Conservation (phyloP, 495 filamentous ascomycete species). For the Aspergillus kassunensis region DNA sequence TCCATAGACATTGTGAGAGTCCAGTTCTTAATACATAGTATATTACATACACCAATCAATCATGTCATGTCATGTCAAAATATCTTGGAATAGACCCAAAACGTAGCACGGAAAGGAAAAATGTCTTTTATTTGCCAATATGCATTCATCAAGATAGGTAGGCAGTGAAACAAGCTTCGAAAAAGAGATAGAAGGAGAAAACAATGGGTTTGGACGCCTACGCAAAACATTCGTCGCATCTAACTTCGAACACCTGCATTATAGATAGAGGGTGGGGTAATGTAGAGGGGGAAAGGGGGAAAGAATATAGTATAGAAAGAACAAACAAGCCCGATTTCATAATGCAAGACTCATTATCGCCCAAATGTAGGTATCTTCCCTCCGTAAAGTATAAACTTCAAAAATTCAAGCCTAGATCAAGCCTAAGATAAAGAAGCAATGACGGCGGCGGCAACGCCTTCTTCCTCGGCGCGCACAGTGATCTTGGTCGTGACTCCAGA, state of each 20-base stretch:
- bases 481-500: constrained; percentile 93
- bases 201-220: constrained; percentile 18
- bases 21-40: no score
- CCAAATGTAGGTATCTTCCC: constrained; percentile 5
- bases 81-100: no score
- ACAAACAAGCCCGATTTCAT: constrained; percentile 20
- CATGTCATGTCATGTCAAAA: not conserved
- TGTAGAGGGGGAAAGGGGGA: not conserved
- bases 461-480: constrained; percentile 84
- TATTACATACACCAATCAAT: no score
- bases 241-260: constrained; percentile 23
- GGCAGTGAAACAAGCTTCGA: constrained; percentile 1
- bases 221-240: constrained; percentile 22
- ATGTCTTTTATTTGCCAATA: constrained; percentile 7
- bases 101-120: no score
- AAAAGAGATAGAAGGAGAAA: constrained; percentile 5
- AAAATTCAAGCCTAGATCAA: constrained; percentile 29
- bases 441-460: constrained; percentile 79
- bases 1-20: not conserved
- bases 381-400: constrained; percentile 22
- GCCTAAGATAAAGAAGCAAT: constrained; percentile 77
- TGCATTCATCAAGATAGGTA: constrained; percentile 6
- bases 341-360: constrained; percentile 18
- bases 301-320: constrained; percentile 11
- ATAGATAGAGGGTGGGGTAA: no score